Evolutionary conservation across 2,329 filamentous ascomycete genomes (phyloP).

Genomic region (Xylariaceae sp.): DNA sequence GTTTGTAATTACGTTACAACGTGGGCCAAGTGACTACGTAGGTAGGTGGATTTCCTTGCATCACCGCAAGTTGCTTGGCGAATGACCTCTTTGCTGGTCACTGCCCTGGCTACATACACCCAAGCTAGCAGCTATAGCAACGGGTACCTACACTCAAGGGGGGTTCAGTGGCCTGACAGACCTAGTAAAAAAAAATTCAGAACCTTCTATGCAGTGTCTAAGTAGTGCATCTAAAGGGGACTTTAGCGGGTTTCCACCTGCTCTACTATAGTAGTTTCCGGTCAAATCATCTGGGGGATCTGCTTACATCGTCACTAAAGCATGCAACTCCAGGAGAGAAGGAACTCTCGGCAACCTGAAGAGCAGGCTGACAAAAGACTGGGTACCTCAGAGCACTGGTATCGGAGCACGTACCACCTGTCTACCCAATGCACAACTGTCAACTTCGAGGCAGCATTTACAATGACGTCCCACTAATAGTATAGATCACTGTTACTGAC

Average conservation of each 20-base stretch:
- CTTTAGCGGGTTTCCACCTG: too few relatives aligned
- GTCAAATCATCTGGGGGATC: too few relatives aligned
- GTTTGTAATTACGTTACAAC: constrained; percentile 35
- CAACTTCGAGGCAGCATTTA: constrained; percentile 28
- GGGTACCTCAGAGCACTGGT: background rate
- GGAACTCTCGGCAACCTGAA: too few relatives aligned
- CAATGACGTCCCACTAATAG: constrained; percentile 35
- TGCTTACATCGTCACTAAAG: too few relatives aligned
- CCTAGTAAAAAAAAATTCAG: too few relatives aligned
- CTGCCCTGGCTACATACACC: background rate
- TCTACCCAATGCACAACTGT: background rate
- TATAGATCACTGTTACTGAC: background rate
- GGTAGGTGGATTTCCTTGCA: constrained; percentile 16
- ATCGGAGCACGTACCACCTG: constrained; percentile 9
- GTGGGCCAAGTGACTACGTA: constrained; percentile 17
- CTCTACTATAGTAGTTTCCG: too few relatives aligned
- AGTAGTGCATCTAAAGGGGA: too few relatives aligned
- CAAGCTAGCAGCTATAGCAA: too few relatives aligned
- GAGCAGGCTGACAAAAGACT: background rate
- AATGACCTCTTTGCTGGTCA: constrained; percentile 5
- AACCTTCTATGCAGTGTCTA: too few relatives aligned
- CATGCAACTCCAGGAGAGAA: too few relatives aligned
- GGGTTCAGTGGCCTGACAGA: too few relatives aligned
- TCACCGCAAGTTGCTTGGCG: constrained; percentile 3
- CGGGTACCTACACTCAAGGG: too few relatives aligned